Conservation (phyloP, 139 green algal species). For the Diplosphaera chodatii region DNA sequence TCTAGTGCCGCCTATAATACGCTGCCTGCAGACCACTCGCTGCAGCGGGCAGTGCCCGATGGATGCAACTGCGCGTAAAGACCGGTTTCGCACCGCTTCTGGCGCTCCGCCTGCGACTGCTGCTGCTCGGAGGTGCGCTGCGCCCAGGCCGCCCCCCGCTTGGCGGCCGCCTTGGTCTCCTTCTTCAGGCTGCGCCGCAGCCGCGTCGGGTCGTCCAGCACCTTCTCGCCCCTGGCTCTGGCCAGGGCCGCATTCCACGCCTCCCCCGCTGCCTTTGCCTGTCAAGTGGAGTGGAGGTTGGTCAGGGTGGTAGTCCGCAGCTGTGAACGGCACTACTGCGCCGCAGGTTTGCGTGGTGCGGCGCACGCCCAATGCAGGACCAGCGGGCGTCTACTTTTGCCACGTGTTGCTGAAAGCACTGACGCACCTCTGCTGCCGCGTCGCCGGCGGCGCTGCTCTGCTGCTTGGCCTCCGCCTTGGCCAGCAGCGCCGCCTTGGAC, state of each 20-base stretch:
- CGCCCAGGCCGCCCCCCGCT: constrained; percentile 59
- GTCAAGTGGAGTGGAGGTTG: neutral
- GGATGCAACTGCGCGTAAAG: no score
- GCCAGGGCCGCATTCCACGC: constrained; percentile 61
- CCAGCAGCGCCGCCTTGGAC: constrained; percentile 56
- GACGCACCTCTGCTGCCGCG: constrained; percentile 8
- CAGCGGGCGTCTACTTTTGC: no score
- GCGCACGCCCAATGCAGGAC: no score
- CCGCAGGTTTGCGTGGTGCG: no score
- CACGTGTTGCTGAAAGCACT: no score
- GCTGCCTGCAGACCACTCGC: no score
- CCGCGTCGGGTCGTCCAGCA: constrained; percentile 85
- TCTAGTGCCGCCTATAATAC: no score
- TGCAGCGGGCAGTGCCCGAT: no score
- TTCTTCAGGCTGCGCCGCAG: constrained; percentile 39
- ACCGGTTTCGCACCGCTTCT: constrained; percentile 66
- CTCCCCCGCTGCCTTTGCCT: constrained; percentile 29
- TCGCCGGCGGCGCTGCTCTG: constrained; percentile 19
- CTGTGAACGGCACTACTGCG: no score
- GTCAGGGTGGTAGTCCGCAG: no score
- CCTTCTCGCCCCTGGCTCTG: constrained; percentile 65
- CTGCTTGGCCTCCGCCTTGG: constrained; percentile 41
- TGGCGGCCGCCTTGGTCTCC: constrained; percentile 62
- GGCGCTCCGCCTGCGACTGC: constrained; percentile 46
- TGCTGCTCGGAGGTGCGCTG: constrained; percentile 48